phyloP scores from a whole-genome alignment of 257 asterid genomes.

The Nicotiana paniculata region DNA sequence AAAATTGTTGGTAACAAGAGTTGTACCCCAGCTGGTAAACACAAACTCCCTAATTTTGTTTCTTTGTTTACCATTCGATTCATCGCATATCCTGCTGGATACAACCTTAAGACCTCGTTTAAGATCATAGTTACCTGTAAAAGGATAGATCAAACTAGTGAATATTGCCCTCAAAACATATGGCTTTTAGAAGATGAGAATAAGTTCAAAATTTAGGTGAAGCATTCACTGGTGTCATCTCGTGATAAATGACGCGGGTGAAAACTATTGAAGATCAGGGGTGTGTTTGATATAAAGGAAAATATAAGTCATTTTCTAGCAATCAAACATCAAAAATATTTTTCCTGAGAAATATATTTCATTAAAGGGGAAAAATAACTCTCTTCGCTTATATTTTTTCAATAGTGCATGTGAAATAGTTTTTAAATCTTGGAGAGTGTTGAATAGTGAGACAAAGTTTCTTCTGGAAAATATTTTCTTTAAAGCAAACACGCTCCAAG shows the following conservation, averaged over 20 bases:
- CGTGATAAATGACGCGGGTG: background rate
- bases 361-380: no score
- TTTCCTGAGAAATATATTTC: no score
- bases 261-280: background rate
- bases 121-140: conserved; percentile 18
- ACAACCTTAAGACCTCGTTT: conserved; percentile 22
- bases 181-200: background rate
- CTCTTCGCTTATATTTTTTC: no score
- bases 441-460: no score
- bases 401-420: no score
- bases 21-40: conserved; percentile 3
- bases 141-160: background rate
- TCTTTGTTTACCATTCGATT: conserved; percentile 1
- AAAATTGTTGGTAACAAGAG: conserved; percentile 9
- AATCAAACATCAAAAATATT: no score
- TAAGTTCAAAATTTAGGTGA: background rate
- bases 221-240: background rate
- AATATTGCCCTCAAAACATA: background rate
- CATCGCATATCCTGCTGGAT: conserved; percentile 2
- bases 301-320: no score
- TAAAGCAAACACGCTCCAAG: no score
- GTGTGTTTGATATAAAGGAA: no score
- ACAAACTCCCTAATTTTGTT: conserved; percentile 6
- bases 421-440: no score
- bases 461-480: no score